Evolutionary conservation across 164 flowering plant species (phyloP), one percentile per base, ranked within the genome.

Genomic region (Umbilicus rupestris): DNA sequence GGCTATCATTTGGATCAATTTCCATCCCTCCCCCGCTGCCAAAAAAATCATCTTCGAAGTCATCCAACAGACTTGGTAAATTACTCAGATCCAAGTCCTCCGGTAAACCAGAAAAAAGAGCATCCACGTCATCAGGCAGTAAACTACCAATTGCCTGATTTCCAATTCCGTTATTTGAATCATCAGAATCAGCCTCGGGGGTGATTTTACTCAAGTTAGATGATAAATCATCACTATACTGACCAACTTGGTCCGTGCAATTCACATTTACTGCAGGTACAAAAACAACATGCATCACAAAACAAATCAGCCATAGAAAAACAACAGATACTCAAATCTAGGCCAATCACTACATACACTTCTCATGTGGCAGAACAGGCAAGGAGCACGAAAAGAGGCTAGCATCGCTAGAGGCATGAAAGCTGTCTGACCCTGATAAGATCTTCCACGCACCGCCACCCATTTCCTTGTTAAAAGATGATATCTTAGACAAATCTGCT

Each of bases 11-110:
- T 29, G 73, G 26, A 71, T 88, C 92, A 72, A 60, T 70, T 50
- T 95, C 99, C 72, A 95, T 72, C 69, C 97, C 99, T 46, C 99
- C 99, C 68, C 92, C 92, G 80, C 92, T 90, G 24, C 87, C 91
- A 78, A 95, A 95, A 69, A 95, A 59, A 72, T 95, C 99, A 79
- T 90, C 99, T 58, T 88, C 99, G 77, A 87, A 66, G 19, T 95
- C 97, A 67, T 87, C 98, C 33, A 87, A 49, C 57, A 83, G 88
- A 75, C 74, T 77, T 73, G 94, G 85, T 79, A 92, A 72, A 35
- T 83, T 83, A 77, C 75, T 80, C 30, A 95, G 76, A 73, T 95
- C 97, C 77, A 88, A 84, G 77, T 84, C 97, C 75, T 95, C 98
- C 83, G 78, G 81, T 41, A 92, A 71, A 39, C 97, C 98, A 72